Evolutionary conservation across 805 yeast genomes (phyloP), one percentile per base, ranked within the genome.

Genomic region (Kluyveromyces lactis): DNA sequence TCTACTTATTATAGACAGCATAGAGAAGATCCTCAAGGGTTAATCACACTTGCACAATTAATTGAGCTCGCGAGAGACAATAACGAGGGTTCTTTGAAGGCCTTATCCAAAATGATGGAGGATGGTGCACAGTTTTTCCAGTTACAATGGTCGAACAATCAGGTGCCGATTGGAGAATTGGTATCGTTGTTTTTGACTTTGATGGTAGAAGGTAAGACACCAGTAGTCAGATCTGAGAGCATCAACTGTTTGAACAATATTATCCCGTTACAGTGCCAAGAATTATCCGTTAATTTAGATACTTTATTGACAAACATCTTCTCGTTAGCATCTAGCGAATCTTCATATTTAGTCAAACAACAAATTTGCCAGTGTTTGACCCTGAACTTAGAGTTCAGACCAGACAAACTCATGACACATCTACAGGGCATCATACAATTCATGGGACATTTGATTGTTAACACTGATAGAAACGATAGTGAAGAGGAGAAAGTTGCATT

Each of bases 31-130:
- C 53, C 57, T 9, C 70, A 74, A 32, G 94, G 95, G 1, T 67
- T 83, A 31, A 64, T 68, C 18, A 68, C 81, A 21, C 62, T 90
- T n/a, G 78, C 82, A 2, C 79, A 75, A 47, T 66, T 90, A 36
- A 60, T 89, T 48, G 74, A 73, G 38, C 62, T 87, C 54, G 72
- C 83, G 4, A 58, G 69, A 40, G 59, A 63, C 6, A 71, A 68
- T 10, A 68, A 74, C 21, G 52, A 55, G n/a, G 53, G 66, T 0
- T 51, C 58, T 29, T 74, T 86, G 60, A 71, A 82, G 47, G 89
- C 97, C 0, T 66, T 92, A 44, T 70, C 82, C 28, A 86, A 89
- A 58, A 82, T 92, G 37, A 86, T 95, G 67, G 98, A 92, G 58
- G 98, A 92, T 62, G 77, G 85, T 19, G 77, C 79, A 7, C 65